Conservation (phyloP, 2,329 filamentous ascomycete genomes). For the Claviceps maximensis region DNA sequence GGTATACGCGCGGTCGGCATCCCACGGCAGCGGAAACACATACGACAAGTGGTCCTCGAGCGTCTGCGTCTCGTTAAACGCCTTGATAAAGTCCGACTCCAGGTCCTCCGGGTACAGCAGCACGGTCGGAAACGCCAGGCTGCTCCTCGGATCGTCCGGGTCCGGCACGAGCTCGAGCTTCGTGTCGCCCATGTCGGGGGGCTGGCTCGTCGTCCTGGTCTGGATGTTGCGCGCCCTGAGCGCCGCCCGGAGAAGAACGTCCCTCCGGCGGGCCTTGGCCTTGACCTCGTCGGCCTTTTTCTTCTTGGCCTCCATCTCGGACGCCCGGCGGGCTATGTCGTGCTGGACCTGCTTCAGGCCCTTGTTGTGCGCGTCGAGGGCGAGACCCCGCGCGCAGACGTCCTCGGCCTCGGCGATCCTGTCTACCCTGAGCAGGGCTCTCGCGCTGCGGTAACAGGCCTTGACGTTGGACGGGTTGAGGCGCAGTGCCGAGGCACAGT, state of each 20-base stretch:
- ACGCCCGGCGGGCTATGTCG: slow-evolving; percentile 49
- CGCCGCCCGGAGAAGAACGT: slow-evolving; percentile 49
- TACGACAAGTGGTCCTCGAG: slow-evolving; percentile 70
- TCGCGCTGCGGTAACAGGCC: slow-evolving; percentile 75
- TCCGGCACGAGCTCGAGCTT: slow-evolving; percentile 56
- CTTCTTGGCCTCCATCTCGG: slow-evolving; percentile 39
- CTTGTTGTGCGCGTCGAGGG: slow-evolving; percentile 56
- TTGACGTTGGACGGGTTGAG: slow-evolving; percentile 76
- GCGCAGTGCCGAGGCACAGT: slow-evolving; percentile 67
- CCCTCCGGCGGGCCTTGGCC: slow-evolving; percentile 42
- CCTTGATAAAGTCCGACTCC: slow-evolving; percentile 84
- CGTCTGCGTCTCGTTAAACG: slow-evolving; percentile 63
- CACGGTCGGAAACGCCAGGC: slow-evolving; percentile 63
- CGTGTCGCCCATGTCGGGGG: slow-evolving; percentile 83
- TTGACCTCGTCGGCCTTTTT: slow-evolving; percentile 42
- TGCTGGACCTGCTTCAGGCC: slow-evolving; percentile 47
- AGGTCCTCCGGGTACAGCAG: slow-evolving; percentile 73
- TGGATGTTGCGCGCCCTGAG: slow-evolving; percentile 57
- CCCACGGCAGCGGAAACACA: slow-evolving; percentile 84
- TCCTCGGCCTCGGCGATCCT: slow-evolving; percentile 71
- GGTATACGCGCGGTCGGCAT: slow-evolving; percentile 53
- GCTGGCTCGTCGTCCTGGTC: slow-evolving; percentile 50
- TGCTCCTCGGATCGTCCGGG: slow-evolving; percentile 57
- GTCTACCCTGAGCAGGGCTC: slow-evolving; percentile 65
- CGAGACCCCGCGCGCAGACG: slow-evolving; percentile 59